These are phyloP conservation scores for Colletotrichum caudatum DNA, from an alignment of 2,329 filamentous ascomycete genomes.

Conservation along the genomic window DNA sequence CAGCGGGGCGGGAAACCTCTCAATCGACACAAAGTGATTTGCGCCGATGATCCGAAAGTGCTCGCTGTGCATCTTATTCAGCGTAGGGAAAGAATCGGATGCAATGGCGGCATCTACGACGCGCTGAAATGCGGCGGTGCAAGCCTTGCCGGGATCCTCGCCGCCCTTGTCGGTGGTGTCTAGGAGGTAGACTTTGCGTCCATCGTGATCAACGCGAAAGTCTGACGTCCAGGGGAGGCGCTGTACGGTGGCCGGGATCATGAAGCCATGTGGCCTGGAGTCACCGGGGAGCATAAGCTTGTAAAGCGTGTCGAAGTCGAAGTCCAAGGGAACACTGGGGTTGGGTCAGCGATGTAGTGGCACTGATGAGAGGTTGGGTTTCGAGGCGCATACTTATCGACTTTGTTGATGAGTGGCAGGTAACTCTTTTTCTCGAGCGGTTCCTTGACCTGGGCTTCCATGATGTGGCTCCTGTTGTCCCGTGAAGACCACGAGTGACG, in stretches of 20 bases:
- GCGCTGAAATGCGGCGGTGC: slow-evolving; percentile 55
- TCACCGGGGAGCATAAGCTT: slow-evolving; percentile 60
- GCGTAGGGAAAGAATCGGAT: slow-evolving; percentile 52
- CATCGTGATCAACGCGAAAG: slow-evolving; percentile 52
- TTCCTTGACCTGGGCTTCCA: background rate
- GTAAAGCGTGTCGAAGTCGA: slow-evolving; percentile 58
- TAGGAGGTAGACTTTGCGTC: slow-evolving; percentile 50
- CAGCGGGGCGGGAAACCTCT: slow-evolving; percentile 71
- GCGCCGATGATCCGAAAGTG: slow-evolving; percentile 56
- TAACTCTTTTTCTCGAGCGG: background rate
- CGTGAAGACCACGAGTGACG: background rate
- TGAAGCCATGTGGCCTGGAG: slow-evolving; percentile 61
- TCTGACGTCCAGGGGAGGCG: slow-evolving; percentile 60
- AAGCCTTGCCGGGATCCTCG: slow-evolving; percentile 46
- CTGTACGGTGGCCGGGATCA: slow-evolving; percentile 58
- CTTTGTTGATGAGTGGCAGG: slow-evolving; percentile 51
- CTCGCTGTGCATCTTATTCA: slow-evolving; percentile 57
- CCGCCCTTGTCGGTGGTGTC: slow-evolving; percentile 44
- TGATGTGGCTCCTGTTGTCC: background rate
- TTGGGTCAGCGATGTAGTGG: slow-evolving; percentile 7
- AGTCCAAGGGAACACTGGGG: slow-evolving; percentile 60
- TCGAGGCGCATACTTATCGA: slow-evolving; percentile 55
- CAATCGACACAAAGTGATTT: slow-evolving; percentile 59
- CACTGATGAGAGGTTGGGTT: slow-evolving; percentile 9
- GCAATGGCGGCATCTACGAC: slow-evolving; percentile 53